These are phyloP conservation scores for Candida ipomoeae DNA, from an alignment of 805 yeast species.

Conservation along the genomic window DNA sequence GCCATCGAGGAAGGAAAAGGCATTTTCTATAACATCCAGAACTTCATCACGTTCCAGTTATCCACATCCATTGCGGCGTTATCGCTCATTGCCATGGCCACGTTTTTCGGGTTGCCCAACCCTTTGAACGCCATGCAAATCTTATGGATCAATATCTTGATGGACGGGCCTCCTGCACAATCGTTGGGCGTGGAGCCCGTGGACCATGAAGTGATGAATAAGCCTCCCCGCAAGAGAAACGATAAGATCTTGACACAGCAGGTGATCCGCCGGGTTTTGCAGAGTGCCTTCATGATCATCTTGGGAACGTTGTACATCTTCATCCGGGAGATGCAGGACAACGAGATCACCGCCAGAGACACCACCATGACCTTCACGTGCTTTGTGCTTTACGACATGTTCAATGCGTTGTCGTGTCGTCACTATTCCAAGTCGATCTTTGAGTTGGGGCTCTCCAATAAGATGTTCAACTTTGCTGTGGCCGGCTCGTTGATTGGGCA, in stretches of 20 bases:
- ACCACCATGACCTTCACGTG: slow-evolving; percentile 99
- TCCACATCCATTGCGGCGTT: slow-evolving; percentile 96
- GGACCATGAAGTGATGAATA: slow-evolving; percentile 90
- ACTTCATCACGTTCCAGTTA: slow-evolving; percentile 89
- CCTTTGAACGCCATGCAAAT: slow-evolving; percentile 98
- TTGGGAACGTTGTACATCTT: slow-evolving; percentile 86
- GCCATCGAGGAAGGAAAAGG: slow-evolving; percentile 99
- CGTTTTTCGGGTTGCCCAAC: slow-evolving; percentile 82
- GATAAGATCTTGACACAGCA: slow-evolving; percentile 75
- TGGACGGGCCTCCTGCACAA: slow-evolving; percentile 99
- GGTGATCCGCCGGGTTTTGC: slow-evolving; percentile 67
- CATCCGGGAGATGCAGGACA: slow-evolving; percentile 79
- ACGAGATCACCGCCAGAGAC: slow-evolving; percentile 83
- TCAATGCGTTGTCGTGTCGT: slow-evolving; percentile 92
- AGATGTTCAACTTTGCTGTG: slow-evolving; percentile 92
- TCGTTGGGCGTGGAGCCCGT: slow-evolving; percentile 96
- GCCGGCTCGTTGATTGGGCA: slow-evolving; percentile 86
- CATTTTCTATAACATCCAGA: slow-evolving; percentile 91
- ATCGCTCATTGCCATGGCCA: slow-evolving; percentile 80
- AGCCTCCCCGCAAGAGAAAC: slow-evolving; percentile 89
- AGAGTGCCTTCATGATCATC: slow-evolving; percentile 73
- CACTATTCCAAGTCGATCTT: slow-evolving; percentile 80
- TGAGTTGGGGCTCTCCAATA: slow-evolving; percentile 74
- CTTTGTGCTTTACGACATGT: slow-evolving; percentile 93
- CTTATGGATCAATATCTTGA: slow-evolving; percentile 91